Percentiles rank a stretch among this genome's conserved stretches.
Conservation (phyloP, 2,329 filamentous ascomycete genomes). For the Colletotrichum tamarilloi region DNA sequence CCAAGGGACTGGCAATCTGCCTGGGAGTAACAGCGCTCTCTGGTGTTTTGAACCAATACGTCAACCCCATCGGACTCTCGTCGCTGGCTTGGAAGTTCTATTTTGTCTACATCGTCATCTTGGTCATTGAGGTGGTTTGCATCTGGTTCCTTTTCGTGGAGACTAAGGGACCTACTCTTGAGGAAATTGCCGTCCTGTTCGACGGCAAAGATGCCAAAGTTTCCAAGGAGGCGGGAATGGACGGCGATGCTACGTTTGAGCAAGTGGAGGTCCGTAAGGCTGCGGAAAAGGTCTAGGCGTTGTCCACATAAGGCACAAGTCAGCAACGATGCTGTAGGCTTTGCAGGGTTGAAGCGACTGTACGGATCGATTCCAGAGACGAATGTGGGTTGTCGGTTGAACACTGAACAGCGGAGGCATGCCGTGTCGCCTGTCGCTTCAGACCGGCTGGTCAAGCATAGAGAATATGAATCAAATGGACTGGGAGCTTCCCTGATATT, state of each 20-base stretch:
- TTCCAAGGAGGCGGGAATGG: not conserved
- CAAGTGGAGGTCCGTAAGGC: not conserved
- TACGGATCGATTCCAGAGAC: not conserved
- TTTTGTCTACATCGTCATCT: not conserved
- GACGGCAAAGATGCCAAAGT: conserved; percentile 8
- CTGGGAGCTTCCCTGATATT: not conserved
- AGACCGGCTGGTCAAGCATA: not conserved
- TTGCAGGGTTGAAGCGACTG: not conserved
- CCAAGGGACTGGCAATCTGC: conserved; percentile 48
- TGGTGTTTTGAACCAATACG: not conserved
- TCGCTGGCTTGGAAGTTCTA: not conserved
- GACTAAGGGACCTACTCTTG: not conserved
- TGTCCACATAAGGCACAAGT: not conserved
- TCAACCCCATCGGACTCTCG: not conserved
- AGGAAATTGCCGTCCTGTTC: not conserved
- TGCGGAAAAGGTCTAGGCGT: not conserved
- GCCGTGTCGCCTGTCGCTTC: not conserved
- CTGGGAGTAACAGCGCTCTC: conserved; percentile 36
- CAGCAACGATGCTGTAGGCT: not conserved
- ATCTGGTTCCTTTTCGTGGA: not conserved
- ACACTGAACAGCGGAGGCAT: not conserved
- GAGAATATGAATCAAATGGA: not conserved
- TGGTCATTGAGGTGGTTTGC: not conserved
- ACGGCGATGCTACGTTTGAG: not conserved
- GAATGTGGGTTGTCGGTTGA: not conserved